Conservation (phyloP, 768 basidiomycete genomes). For the Mycena latifolia region DNA sequence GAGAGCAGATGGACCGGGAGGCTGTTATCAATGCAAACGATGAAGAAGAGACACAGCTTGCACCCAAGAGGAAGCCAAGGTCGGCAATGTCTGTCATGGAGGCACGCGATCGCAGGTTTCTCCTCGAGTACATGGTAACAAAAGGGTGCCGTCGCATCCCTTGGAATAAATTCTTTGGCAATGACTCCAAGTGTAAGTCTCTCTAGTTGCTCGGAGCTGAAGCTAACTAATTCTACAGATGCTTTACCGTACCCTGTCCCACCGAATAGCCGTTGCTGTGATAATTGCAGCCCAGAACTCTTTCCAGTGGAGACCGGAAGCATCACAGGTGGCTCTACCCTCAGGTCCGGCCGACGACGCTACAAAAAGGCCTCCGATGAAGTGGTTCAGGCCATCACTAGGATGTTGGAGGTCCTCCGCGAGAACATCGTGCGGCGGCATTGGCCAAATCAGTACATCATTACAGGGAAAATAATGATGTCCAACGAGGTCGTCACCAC, state of each 20-base stretch:
- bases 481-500: constrained; percentile 8
- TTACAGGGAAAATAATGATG: constrained; percentile 15
- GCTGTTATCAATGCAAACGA: constrained; percentile 7
- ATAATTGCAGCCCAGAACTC: constrained; percentile 15
- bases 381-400: neutral
- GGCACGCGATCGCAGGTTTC: constrained; percentile 5
- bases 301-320: constrained; percentile 13
- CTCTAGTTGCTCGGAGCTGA: neutral
- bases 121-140: constrained; percentile 16
- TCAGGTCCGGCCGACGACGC: constrained; percentile 4
- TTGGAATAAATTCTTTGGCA: constrained; percentile 23
- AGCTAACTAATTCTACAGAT: neutral
- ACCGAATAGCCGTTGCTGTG: constrained; percentile 15
- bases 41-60: neutral
- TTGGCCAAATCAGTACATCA: constrained; percentile 13
- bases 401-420: neutral
- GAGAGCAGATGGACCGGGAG: constrained; percentile 25
- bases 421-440: neutral
- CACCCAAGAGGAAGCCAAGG: constrained; percentile 10
- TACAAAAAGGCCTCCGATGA: constrained; percentile 2
- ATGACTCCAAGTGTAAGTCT: constrained; percentile 4
- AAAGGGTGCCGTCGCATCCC: constrained; percentile 10
- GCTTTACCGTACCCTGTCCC: neutral
- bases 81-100: constrained; percentile 7
- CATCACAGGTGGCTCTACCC: neutral